Evolutionary conservation across 768 basidiomycete genomes (phyloP), one percentile per base, ranked within the genome.

Genomic region (Hygrophoropsis aurantiaca): DNA sequence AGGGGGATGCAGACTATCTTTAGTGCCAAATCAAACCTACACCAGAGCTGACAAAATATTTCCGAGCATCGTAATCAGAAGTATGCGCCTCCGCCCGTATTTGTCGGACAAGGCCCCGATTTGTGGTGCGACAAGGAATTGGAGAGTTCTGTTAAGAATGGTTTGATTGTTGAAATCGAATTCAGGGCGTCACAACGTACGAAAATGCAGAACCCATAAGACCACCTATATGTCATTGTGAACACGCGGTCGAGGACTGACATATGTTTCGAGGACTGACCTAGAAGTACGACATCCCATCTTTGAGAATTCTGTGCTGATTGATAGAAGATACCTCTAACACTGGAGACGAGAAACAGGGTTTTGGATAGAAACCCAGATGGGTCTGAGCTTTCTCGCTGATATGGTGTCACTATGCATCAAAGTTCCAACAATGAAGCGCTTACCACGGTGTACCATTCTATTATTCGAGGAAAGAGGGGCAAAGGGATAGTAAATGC

Each of bases 211-310:
- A 94, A 18, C 94, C 94, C 86, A 97, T 90, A 33, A 95, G 72
- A 2, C 94, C 94, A 26, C 86, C 86, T 84, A 53, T 8, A 40
- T 19, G 41, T 16, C 39, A 3, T 4, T 24, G 40, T 42, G 44
- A 33, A 33, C 36, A 52, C 23, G 39, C 8, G 6, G 20, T 7
- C 34, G 36, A 34, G n/a, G 23, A 21, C 10, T n/a, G 19, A 23
- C 30, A 18, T 18, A 5, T 15, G 16, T 20, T 5, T 6, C 21
- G 43, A 34, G 32, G n/a, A 56, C 73, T 47, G 57, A 75, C 94
- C 94, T n/a, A 99, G 75, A 20, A 98, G 77, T 13, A 98, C 93
- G 13, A 97, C 73, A 60, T 99, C 95, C 93, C 94, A 97, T 77
- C 80, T 81, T 60, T 83, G 76, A 19, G 85, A 82, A 46, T 87